A percentile compares a stretch with the other conserved stretches of the same genome.
These are phyloP conservation scores for Alloascoidea africana DNA, from an alignment of 805 yeast species.

Conservation along the genomic window DNA sequence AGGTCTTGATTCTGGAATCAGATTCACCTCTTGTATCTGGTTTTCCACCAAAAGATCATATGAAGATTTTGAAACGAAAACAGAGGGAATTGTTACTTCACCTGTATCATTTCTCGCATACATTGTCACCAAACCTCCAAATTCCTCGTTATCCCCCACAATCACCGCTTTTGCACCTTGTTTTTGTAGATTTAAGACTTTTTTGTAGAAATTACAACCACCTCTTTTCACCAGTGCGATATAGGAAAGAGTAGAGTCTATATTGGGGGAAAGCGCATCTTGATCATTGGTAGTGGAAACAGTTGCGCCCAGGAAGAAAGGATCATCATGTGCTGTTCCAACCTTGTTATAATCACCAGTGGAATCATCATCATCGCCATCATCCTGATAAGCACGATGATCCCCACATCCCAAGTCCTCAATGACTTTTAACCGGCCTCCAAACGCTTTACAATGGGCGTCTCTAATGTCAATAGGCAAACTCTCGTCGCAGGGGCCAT, in stretches of 20 bases:
- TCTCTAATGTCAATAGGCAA: too few relatives aligned
- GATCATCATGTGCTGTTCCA: conserved; percentile 2
- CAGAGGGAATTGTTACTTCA: conserved; percentile 30
- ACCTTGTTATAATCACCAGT: conserved; percentile 4
- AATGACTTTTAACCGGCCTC: too few relatives aligned
- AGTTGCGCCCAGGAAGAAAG: conserved; percentile 3
- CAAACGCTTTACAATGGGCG: too few relatives aligned
- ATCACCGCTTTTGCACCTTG: conserved; percentile 35
- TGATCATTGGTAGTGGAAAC: conserved; percentile 2
- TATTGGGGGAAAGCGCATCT: conserved; percentile 3
- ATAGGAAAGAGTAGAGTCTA: conserved; percentile 7
- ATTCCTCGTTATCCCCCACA: conserved; percentile 38
- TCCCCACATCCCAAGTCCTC: too few relatives aligned
- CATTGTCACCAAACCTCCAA: conserved; percentile 36
- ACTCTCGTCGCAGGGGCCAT: too few relatives aligned
- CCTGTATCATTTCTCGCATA: conserved; percentile 29
- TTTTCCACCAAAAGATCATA: conserved; percentile 14
- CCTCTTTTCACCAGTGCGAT: conserved; percentile 30
- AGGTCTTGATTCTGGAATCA: conserved; percentile 13
- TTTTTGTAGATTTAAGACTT: conserved; percentile 28
- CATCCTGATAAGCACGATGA: conserved; percentile 4
- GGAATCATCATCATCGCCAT: conserved; percentile 4
- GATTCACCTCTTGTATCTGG: conserved; percentile 7
- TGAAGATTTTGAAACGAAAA: conserved; percentile 33
- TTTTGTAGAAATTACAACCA: conserved; percentile 37